Base-by-base conservation (phyloP, 306 rosid species). In the Casuarina glauca region DNA sequence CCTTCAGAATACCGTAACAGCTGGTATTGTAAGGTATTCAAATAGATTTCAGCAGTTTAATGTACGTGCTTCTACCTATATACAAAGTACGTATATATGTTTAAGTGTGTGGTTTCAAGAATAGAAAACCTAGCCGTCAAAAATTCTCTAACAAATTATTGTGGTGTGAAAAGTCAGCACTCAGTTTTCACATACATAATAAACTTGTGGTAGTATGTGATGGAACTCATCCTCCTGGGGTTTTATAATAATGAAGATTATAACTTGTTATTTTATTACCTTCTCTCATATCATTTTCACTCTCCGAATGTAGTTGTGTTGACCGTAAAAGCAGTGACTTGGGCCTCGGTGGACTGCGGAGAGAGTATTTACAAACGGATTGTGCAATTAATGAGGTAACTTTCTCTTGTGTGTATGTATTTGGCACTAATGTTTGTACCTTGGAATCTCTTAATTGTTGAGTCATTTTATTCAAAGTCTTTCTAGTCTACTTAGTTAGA, bases 301-400 rank as follows among this genome's bases (percentile, higher is more conserved):
- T 42, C 39, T 70, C 35, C 42, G n/a, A 46, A 72, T 53, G 2
- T 49, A 95, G 98, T 77, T 91, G 96, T 51, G 92, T 95, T 69
- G 97, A 95, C 69, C 96, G 98, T 3, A 89, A 90, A 85, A 95
- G 97, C 80, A 92, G 97, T 78, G 98, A 92, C 83, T 84, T 95
- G 88, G 97, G 98, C 55, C 85, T 95, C 50, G 89, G 86, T 39
- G 98, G 97, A 87, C 17, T 66, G 67, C 78, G 86, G 49, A 88
- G 97, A 81, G 96, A 93, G 82, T 95, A 91, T 78, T 83, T 95
- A 64, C 97, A 95, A 72, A 85, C 96, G 35, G 97, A 92, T 81
- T 95, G 97, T 42, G 97, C 96, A 50, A 78, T 88, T 70, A 95
- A 92, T 78, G 72, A 76, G 75, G 99, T 91, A 84, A 68, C 46